Conservation (phyloP, 1,139 yeast species). For the Barnettozyma hawaiiensis region DNA sequence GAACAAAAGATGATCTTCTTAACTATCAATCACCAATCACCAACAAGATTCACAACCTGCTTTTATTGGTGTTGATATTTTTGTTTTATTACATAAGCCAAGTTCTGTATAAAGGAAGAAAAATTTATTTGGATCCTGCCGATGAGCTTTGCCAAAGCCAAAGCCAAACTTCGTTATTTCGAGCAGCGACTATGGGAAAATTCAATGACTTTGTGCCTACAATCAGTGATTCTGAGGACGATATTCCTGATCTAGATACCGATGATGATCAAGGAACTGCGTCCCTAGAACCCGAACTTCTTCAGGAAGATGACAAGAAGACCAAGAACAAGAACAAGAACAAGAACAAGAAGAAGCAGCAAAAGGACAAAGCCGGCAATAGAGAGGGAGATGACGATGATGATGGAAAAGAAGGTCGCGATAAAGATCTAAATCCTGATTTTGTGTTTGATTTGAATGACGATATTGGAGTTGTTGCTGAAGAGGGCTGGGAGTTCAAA, state of each 20-base stretch:
- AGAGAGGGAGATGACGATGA: constrained; percentile 23
- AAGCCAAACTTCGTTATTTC: too few species aligned
- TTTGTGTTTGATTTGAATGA: constrained; percentile 65
- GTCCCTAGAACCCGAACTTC: constrained; percentile 6
- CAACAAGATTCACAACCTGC: too few species aligned
- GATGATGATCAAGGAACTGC: constrained; percentile 36
- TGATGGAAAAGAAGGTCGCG: constrained; percentile 33
- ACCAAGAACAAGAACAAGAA: constrained; percentile 32
- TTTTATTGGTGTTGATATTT: too few species aligned
- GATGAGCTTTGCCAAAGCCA: too few species aligned
- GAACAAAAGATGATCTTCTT: too few species aligned
- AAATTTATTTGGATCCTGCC: constrained; percentile 3
- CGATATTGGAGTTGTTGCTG: constrained; percentile 41
- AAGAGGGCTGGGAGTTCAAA: constrained; percentile 82
- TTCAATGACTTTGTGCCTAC: constrained; percentile 54
- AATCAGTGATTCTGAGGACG: constrained; percentile 67
- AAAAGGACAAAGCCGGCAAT: too few species aligned
- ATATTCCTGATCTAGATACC: constrained; percentile 51
- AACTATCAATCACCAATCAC: too few species aligned
- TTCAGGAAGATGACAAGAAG: constrained; percentile 42
- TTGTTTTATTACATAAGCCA: background rate
- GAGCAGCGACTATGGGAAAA: constrained; percentile 11
- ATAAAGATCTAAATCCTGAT: constrained; percentile 60
- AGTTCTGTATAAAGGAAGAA: background rate
- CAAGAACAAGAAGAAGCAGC: constrained; percentile 29